These are phyloP conservation scores for Phytophthora palmivora DNA, from an alignment of 352 stramenopile species.

Conservation along the genomic window DNA sequence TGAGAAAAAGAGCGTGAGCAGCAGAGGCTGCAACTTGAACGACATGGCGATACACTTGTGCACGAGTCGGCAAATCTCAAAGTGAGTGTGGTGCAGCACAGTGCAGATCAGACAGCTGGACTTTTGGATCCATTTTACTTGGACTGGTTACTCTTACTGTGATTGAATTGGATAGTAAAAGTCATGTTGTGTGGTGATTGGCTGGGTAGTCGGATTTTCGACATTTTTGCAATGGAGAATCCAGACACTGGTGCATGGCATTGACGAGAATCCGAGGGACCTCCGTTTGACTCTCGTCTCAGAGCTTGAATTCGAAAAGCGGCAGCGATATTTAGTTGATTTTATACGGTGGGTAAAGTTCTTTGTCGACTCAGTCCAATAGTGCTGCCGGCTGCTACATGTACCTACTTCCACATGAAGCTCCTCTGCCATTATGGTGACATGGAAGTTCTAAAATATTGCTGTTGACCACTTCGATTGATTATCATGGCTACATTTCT, in stretches of 20 bases:
- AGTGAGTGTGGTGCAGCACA: slow-evolving; percentile 14
- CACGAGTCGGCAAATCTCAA: slow-evolving; percentile 15
- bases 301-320: too few relatives aligned
- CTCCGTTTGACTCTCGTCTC: slow-evolving; percentile 26
- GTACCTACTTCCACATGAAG: too few relatives aligned
- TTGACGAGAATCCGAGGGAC: slow-evolving; percentile 16
- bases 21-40: slow-evolving; percentile 21
- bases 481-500: slow-evolving; percentile 16
- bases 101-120: slow-evolving; percentile 19
- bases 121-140: slow-evolving; percentile 6
- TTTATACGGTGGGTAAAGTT: too few relatives aligned
- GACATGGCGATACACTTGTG: too few relatives aligned
- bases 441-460: slow-evolving; percentile 1
- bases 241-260: too few relatives aligned
- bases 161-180: slow-evolving; percentile 3
- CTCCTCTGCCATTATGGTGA: neutral
- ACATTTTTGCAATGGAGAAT: too few relatives aligned
- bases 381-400: too few relatives aligned
- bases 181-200: slow-evolving; percentile 6
- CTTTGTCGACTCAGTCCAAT: too few relatives aligned
- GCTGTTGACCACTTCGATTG: slow-evolving; percentile 7
- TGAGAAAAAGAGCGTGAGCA: slow-evolving; percentile 21
- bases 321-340: too few relatives aligned
- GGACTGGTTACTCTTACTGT: neutral
- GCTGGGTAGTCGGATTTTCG: slow-evolving; percentile 5